Evolutionary conservation across 148 eudicot species (phyloP).

Genomic region (Euryodendron excelsum): DNA sequence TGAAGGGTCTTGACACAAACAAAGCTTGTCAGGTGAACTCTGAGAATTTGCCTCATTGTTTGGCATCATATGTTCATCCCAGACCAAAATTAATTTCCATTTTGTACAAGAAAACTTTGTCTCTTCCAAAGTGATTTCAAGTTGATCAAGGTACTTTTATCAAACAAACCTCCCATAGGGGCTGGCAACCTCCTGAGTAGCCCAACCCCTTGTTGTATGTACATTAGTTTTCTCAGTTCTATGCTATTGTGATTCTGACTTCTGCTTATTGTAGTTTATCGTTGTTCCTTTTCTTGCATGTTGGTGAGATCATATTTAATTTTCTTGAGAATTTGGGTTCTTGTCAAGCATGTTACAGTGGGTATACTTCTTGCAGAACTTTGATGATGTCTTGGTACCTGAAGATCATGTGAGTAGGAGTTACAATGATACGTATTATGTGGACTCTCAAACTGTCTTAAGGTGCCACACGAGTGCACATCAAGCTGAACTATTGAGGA

Average conservation of each 20-base stretch:
- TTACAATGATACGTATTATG: slow-evolving; percentile 95
- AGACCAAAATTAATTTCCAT: neutral
- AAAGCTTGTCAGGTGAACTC: neutral
- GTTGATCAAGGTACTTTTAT: no score
- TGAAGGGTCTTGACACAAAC: neutral
- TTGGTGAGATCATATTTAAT: neutral
- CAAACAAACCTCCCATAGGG: no score
- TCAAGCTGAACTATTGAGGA: slow-evolving; percentile 87
- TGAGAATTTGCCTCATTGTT: neutral
- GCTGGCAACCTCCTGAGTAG: no score
- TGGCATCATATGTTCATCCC: neutral
- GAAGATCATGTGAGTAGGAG: slow-evolving; percentile 99
- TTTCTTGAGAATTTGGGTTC: neutral
- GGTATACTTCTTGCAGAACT: slow-evolving; percentile 69
- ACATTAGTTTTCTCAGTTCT: no score
- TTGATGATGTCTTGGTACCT: slow-evolving; percentile 99
- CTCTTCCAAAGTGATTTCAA: neutral
- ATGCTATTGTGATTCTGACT: neutral
- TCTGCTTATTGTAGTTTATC: neutral
- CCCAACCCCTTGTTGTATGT: no score
- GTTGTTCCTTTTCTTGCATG: neutral
- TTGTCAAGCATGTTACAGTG: slow-evolving; percentile 13
- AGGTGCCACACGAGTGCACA: slow-evolving; percentile 99
- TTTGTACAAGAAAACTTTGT: neutral
- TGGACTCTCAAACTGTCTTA: slow-evolving; percentile 80